These are phyloP conservation scores for Yamadazyma friedrichii DNA, from an alignment of 1,139 yeast species.

Conservation along the genomic window DNA sequence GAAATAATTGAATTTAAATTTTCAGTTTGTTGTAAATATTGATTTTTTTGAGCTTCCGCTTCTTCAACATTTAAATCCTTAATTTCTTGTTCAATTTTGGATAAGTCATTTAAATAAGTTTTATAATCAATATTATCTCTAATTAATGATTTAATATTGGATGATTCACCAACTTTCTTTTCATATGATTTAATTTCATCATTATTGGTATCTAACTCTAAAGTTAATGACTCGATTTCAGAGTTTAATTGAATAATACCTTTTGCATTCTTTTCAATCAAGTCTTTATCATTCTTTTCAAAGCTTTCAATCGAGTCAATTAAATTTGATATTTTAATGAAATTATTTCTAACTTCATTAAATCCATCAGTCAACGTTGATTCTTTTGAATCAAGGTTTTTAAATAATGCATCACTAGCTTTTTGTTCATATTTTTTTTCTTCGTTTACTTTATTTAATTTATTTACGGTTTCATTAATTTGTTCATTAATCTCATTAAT, in stretches of 20 bases:
- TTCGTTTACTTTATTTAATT: slow-evolving; percentile 14
- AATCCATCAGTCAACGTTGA: slow-evolving; percentile 12
- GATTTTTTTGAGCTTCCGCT: slow-evolving; percentile 64
- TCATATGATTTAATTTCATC: slow-evolving; percentile 23
- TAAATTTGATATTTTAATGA: slow-evolving; percentile 8
- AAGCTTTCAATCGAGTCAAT: slow-evolving; percentile 17
- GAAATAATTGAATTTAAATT: slow-evolving; percentile 56
- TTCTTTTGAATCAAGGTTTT: slow-evolving; percentile 14
- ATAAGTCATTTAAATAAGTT: slow-evolving; percentile 27
- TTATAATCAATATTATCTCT: slow-evolving; percentile 42
- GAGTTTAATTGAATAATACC: slow-evolving; percentile 12
- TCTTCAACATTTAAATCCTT: slow-evolving; percentile 44
- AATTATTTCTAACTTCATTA: slow-evolving; percentile 10
- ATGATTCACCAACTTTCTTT: slow-evolving; percentile 33
- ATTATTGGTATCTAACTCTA: slow-evolving; percentile 4
- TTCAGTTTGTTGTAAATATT: slow-evolving; percentile 60
- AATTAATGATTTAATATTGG: slow-evolving; percentile 36
- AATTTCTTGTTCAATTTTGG: slow-evolving; percentile 27
- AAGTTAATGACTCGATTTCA: slow-evolving; percentile 20
- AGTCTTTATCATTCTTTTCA: slow-evolving; percentile 19
- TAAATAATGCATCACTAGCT: slow-evolving; percentile 15
- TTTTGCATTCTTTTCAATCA: slow-evolving; percentile 19
- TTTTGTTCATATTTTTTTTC: slow-evolving; percentile 13
- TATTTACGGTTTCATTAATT: slow-evolving; percentile 14
- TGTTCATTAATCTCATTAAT: slow-evolving; percentile 15